These are phyloP conservation scores for Xylaria sp. DNA, from an alignment of 2,329 filamentous ascomycete species.

Conservation along the genomic window DNA sequence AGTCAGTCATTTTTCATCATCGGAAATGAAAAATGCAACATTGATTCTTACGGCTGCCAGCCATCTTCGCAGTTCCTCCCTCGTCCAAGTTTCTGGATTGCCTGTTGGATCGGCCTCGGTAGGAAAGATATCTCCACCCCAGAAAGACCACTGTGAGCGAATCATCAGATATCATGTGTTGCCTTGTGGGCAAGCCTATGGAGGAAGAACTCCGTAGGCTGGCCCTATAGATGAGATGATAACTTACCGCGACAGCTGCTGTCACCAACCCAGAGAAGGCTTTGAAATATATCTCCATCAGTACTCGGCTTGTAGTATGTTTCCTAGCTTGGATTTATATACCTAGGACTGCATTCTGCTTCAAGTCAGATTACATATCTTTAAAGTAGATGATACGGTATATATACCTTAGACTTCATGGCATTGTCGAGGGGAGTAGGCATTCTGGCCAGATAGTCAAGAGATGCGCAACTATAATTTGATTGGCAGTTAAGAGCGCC, in stretches of 20 bases:
- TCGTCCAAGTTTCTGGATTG: constrained; percentile 76
- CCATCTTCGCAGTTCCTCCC: constrained; percentile 83
- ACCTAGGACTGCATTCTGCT: constrained; percentile 77
- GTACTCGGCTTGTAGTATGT: constrained; percentile 30
- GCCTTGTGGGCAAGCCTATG: not conserved
- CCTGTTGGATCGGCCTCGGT: constrained; percentile 78
- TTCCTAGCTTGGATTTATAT: constrained; percentile 38
- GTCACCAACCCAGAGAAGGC: constrained; percentile 85
- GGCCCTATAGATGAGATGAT: not conserved
- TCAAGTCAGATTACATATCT: constrained; percentile 20
- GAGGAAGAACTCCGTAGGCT: not conserved
- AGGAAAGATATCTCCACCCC: constrained; percentile 87
- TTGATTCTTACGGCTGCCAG: constrained; percentile 73
- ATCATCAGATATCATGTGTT: constrained; percentile 4
- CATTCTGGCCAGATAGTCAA: constrained; percentile 58
- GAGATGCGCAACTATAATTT: not conserved
- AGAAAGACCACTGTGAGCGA: constrained; percentile 73
- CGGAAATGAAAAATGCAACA: not conserved
- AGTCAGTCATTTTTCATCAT: constrained; percentile 25
- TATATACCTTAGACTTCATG: constrained; percentile 72
- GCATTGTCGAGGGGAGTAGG: constrained; percentile 75
- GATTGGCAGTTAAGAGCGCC: constrained; percentile 8
- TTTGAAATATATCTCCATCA: constrained; percentile 51
- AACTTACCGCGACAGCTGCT: constrained; percentile 71
- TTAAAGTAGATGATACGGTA: not conserved